Evolutionary conservation across 2,329 filamentous ascomycete genomes (phyloP).

Genomic region (Paraphoma chrysanthemicola): DNA sequence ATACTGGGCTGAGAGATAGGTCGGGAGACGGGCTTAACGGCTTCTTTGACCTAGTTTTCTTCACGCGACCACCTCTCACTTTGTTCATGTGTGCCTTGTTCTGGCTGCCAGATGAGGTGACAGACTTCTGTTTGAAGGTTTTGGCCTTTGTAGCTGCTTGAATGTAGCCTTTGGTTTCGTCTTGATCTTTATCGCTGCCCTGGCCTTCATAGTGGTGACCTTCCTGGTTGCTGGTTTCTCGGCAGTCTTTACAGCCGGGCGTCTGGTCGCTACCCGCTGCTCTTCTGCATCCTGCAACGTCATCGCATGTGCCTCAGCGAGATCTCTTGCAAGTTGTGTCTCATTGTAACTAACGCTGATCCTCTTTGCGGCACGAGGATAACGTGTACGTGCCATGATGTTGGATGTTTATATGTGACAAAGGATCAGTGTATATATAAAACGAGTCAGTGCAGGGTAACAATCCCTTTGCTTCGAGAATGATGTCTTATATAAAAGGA

Average conservation of each 20-base stretch:
- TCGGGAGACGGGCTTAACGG: no score
- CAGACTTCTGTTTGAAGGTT: no score
- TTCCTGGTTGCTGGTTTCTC: not conserved
- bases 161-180: not conserved
- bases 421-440: no score
- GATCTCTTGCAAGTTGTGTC: not conserved
- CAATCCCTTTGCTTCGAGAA: no score
- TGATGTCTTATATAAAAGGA: no score
- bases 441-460: no score
- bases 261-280: not conserved
- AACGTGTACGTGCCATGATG: no score
- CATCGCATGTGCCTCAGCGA: not conserved
- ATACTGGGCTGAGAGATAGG: no score
- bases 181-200: not conserved
- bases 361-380: no score
- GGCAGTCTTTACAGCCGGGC: not conserved
- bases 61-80: not conserved
- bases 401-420: no score
- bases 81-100: not conserved
- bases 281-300: not conserved
- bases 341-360: not conserved
- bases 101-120: no score
- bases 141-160: no score
- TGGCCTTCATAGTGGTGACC: not conserved
- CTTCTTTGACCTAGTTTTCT: not conserved